A percentile compares a stretch with the other conserved stretches of the same genome.
phyloP scores from a whole-genome alignment of 257 asterid species.

The Solanum chiquidenum region DNA sequence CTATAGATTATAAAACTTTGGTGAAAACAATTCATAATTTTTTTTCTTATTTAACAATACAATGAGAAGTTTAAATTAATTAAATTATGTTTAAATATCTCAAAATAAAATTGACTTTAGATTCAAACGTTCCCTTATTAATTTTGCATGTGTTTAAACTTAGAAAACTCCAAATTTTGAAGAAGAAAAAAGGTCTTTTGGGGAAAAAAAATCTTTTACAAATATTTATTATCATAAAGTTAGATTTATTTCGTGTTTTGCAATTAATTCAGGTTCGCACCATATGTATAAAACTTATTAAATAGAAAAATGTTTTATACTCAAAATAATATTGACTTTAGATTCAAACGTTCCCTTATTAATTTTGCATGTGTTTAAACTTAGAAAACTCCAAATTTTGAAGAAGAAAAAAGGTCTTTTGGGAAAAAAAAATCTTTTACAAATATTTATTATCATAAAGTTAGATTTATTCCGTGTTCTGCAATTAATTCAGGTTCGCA shows the following conservation, averaged over 20 bases:
- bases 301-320: background rate
- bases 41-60: background rate
- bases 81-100: background rate
- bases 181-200: background rate
- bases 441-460: no score
- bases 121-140: background rate
- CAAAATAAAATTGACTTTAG: background rate
- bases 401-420: background rate
- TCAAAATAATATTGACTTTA: background rate
- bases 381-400: background rate
- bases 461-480: no score
- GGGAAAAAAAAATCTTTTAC: no score
- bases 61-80: background rate
- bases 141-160: no score
- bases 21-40: background rate
- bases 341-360: background rate
- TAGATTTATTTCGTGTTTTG: background rate
- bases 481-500: background rate
- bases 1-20: background rate
- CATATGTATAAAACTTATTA: background rate
- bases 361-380: no score
- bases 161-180: background rate
- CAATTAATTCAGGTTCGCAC: fast-evolving
- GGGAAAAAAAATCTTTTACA: background rate
- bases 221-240: background rate